Percentiles rank a stretch among this genome's conserved stretches.
phyloP scores from a whole-genome alignment of 2,329 filamentous ascomycete genomes.

The Plenodomus lindquistii region DNA sequence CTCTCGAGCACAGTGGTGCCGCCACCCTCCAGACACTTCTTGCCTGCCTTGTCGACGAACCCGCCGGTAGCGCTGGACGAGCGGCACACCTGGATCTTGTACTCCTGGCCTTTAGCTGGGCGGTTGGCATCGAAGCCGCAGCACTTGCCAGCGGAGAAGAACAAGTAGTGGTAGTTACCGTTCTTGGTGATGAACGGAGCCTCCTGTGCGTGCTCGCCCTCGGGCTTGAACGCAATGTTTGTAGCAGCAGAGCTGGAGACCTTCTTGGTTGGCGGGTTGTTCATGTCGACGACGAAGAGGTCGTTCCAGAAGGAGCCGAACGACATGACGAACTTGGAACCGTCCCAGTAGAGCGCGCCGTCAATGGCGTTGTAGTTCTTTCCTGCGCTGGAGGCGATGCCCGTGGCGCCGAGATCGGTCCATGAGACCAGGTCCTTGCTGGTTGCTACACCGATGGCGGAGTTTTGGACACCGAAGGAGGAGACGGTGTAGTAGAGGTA shows the following conservation, averaged over 20 bases:
- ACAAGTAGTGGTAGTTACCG: slow-evolving; percentile 65
- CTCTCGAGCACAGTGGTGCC: slow-evolving; percentile 65
- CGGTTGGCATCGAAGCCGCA: slow-evolving; percentile 60
- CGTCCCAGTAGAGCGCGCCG: slow-evolving; percentile 47
- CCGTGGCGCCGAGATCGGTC: slow-evolving; percentile 62
- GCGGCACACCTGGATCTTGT: slow-evolving; percentile 68
- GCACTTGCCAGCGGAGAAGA: slow-evolving; percentile 65
- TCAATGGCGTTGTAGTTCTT: slow-evolving; percentile 59
- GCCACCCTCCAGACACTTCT: slow-evolving; percentile 58
- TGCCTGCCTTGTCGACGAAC: slow-evolving; percentile 61
- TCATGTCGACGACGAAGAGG: slow-evolving; percentile 63
- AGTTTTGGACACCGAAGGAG: slow-evolving; percentile 63
- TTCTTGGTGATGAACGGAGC: slow-evolving; percentile 61
- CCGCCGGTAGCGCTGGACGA: slow-evolving; percentile 55
- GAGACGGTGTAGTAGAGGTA: slow-evolving; percentile 70
- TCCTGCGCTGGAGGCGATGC: slow-evolving; percentile 49
- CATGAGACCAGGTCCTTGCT: slow-evolving; percentile 58
- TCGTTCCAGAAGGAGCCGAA: slow-evolving; percentile 73
- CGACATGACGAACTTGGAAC: slow-evolving; percentile 55
- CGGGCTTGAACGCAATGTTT: slow-evolving; percentile 59
- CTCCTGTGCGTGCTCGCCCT: slow-evolving; percentile 59
- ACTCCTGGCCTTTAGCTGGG: slow-evolving; percentile 63
- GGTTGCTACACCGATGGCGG: slow-evolving; percentile 64
- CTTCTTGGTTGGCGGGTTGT: slow-evolving; percentile 36
- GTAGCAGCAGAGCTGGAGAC: slow-evolving; percentile 37